phyloP scores from a whole-genome alignment of 345 rosid species.

The Rhizophora apiculata region DNA sequence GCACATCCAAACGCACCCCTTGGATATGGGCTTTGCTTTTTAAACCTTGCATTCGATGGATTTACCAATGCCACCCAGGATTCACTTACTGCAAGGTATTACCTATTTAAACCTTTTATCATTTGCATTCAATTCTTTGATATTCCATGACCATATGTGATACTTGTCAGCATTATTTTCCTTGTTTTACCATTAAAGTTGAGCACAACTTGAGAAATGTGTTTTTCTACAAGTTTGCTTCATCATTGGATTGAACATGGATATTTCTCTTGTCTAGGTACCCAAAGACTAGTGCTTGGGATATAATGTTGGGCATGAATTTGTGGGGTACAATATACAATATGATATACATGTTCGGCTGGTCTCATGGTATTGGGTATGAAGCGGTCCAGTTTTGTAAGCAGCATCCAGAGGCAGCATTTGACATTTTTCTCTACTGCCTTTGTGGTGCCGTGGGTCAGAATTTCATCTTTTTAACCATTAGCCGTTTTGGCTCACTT shows the following conservation, averaged over 20 bases:
- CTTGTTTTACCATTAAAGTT: not conserved
- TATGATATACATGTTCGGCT: constrained; percentile 84
- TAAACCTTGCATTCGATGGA: constrained; percentile 96
- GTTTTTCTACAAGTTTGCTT: not conserved
- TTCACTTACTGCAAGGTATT: constrained; percentile 76
- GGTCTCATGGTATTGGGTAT: constrained; percentile 67
- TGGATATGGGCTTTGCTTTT: constrained; percentile 88
- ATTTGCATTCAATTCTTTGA: too few relatives aligned
- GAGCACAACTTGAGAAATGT: not conserved
- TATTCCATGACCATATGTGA: not conserved
- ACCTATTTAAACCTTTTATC: not conserved
- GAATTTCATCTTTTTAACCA: constrained; percentile 92
- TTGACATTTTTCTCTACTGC: constrained; percentile 80
- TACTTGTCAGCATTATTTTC: too few relatives aligned
- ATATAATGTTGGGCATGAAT: constrained; percentile 95
- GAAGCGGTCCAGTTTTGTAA: constrained; percentile 73
- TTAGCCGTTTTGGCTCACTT: constrained; percentile 86
- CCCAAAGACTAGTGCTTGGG: constrained; percentile 90
- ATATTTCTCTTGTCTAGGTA: constrained; percentile 40
- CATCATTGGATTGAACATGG: not conserved
- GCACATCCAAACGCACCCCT: constrained; percentile 95
- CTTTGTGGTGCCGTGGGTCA: constrained; percentile 95
- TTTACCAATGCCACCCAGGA: constrained; percentile 99
- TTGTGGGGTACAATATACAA: constrained; percentile 94
- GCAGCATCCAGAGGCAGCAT: constrained; percentile 85